phyloP scores from a whole-genome alignment of 2,329 filamentous ascomycete species.

The Aaosphaeria pasadenensis region DNA sequence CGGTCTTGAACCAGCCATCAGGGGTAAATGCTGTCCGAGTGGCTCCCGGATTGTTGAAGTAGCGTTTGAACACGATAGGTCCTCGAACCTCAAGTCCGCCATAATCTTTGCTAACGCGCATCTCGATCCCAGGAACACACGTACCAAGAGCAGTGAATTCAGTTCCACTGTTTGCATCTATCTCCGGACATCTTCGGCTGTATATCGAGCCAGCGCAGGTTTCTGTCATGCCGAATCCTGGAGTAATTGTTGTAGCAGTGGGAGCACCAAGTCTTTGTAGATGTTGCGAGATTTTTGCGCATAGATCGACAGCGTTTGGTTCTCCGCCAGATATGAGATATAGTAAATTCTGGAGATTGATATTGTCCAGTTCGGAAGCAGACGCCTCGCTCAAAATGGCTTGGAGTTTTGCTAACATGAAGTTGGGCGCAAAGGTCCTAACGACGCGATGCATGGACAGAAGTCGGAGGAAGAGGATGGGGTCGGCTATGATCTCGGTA shows the following conservation, averaged over 20 bases:
- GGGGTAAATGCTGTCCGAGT: conserved; percentile 16
- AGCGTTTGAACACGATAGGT: conserved; percentile 40
- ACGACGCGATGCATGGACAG: conserved; percentile 42
- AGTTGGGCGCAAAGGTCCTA: conserved; percentile 47
- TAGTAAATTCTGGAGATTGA: conserved; percentile 29
- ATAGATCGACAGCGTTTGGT: conserved; percentile 40
- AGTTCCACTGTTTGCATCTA: conserved; percentile 29
- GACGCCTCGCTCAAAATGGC: neutral
- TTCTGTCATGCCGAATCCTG: conserved; percentile 53
- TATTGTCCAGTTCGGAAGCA: neutral
- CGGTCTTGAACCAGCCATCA: conserved; percentile 24
- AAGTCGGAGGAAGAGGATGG: conserved; percentile 37
- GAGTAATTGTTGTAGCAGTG: conserved; percentile 29
- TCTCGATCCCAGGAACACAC: conserved; percentile 38
- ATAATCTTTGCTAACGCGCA: conserved; percentile 32
- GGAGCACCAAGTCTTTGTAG: conserved; percentile 33
- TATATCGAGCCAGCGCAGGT: conserved; percentile 52
- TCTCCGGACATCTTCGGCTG: conserved; percentile 39
- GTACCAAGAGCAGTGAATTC: conserved; percentile 40
- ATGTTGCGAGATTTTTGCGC: conserved; percentile 19
- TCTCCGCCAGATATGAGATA: conserved; percentile 47
- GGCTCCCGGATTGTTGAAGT: conserved; percentile 29
- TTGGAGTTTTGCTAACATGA: conserved; percentile 32
- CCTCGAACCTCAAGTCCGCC: conserved; percentile 23
- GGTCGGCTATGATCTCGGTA: conserved; percentile 41